A percentile compares a stretch with the other conserved stretches of the same genome.
These are phyloP conservation scores for Musa troglodytarum DNA, from an alignment of 176 grass and related monocot genomes.

Conservation along the genomic window DNA sequence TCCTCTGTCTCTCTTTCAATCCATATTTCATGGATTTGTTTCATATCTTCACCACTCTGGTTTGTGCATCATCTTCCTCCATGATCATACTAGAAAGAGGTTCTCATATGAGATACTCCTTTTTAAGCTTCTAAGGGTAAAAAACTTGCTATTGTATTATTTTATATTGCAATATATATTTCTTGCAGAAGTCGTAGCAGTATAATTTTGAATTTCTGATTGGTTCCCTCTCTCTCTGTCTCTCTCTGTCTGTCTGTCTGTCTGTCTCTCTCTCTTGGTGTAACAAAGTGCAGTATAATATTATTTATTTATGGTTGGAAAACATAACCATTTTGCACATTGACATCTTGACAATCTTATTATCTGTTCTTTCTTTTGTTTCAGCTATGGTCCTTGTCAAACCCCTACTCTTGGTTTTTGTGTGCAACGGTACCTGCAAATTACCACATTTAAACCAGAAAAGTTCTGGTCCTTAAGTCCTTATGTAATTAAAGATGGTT, in stretches of 20 bases:
- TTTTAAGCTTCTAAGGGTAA: neutral
- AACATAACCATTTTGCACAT: neutral
- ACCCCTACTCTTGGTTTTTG: slow-evolving; percentile 95
- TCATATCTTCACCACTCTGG: neutral
- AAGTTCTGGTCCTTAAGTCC: slow-evolving; percentile 94
- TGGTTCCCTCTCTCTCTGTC: neutral
- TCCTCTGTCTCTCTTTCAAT: neutral
- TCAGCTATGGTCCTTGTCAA: slow-evolving; percentile 95
- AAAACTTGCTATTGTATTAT: neutral
- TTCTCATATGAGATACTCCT: neutral
- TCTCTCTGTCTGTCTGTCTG: neutral
- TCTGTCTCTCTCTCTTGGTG: neutral
- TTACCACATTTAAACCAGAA: slow-evolving; percentile 97
- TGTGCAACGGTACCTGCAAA: slow-evolving; percentile 88
- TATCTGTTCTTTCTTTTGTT: slow-evolving; percentile 14
- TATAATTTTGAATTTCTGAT: neutral
- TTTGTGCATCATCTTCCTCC: neutral
- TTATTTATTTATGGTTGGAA: slow-evolving; percentile 1
- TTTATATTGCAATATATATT: neutral
- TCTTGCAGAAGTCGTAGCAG: neutral
- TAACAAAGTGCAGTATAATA: slow-evolving; percentile 13
- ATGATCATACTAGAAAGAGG: neutral
- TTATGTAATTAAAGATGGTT: slow-evolving; percentile 61
- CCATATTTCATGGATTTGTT: neutral
- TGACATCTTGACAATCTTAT: neutral